A percentile compares a stretch with the other conserved stretches of the same genome.
phyloP scores from a whole-genome alignment of 2,329 filamentous ascomycete species.

The Periconia sp. region DNA sequence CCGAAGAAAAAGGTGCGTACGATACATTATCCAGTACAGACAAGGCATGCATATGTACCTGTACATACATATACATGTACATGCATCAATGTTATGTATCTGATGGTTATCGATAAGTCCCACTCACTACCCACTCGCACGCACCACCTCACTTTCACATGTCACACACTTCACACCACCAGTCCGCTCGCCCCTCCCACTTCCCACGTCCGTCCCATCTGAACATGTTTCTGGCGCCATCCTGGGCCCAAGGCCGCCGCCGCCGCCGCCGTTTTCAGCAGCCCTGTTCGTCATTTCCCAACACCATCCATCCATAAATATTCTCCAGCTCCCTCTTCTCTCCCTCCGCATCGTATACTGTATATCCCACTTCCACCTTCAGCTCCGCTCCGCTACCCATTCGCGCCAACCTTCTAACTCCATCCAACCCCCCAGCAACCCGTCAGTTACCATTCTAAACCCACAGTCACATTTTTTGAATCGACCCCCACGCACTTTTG shows the following conservation, averaged over 20 bases:
- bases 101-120: too few species aligned
- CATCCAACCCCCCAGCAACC: neutral
- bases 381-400: neutral
- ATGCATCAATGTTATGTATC: neutral
- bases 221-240: neutral
- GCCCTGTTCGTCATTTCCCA: neutral
- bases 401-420: neutral
- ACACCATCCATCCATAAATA: neutral
- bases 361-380: neutral
- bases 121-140: neutral
- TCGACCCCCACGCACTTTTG: neutral
- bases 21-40: neutral
- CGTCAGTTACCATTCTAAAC: neutral
- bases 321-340: neutral
- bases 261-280: conserved; percentile 7
- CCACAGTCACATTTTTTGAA: neutral
- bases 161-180: neutral
- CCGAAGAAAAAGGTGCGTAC: neutral
- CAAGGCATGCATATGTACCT: too few species aligned
- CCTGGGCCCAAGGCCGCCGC: neutral
- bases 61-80: neutral
- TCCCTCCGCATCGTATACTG: neutral
- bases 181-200: neutral
- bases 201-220: neutral
- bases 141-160: neutral